Conservation (phyloP, 345 rosid species). For the Brassica carinata region DNA sequence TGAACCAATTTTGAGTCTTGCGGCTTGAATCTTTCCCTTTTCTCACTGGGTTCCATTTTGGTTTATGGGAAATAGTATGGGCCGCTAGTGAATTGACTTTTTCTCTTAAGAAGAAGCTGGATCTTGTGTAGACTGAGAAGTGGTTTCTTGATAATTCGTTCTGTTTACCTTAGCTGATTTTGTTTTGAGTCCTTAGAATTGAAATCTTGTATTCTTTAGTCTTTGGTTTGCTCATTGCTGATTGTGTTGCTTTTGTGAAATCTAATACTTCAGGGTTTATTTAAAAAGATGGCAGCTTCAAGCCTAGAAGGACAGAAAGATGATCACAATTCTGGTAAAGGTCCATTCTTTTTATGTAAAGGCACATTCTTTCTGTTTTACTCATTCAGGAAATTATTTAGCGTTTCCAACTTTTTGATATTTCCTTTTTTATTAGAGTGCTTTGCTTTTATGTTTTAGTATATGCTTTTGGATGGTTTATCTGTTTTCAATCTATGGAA, state of each 20-base stretch:
- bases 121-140: background rate
- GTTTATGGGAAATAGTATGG: background rate
- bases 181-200: background rate
- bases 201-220: background rate
- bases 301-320: background rate
- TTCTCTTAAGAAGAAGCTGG: background rate
- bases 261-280: background rate
- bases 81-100: background rate
- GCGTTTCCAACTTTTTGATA: background rate
- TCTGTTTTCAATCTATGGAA: background rate
- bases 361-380: background rate
- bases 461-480: background rate
- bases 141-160: background rate
- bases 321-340: background rate
- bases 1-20: constrained; percentile 15
- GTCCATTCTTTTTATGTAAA: background rate
- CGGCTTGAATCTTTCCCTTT: background rate
- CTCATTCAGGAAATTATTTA: background rate
- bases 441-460: constrained; percentile 2
- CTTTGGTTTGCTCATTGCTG: background rate
- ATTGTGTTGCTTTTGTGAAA: background rate
- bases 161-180: background rate
- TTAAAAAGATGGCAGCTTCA: background rate
- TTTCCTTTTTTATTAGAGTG: background rate
- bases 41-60: background rate